Evolutionary conservation across 2,329 filamentous ascomycete genomes (phyloP).

Genomic region (Cephalotrichum gorgonifer): DNA sequence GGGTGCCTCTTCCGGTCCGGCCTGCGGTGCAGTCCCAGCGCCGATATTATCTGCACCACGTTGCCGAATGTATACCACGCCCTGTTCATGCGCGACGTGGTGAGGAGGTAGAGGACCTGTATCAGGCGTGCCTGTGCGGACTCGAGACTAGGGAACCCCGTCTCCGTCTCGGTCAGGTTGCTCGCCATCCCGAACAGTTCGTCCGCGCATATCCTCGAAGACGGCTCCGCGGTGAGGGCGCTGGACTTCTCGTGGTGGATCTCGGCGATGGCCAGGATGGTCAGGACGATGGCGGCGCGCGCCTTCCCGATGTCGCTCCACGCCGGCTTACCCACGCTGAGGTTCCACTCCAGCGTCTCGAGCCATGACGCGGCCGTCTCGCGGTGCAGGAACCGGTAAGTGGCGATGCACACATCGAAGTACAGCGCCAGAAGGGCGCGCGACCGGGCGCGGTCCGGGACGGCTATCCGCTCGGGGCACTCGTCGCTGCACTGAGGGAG

Average conservation of each 20-base stretch:
- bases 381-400: slow-evolving; percentile 46
- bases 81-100: slow-evolving; percentile 48
- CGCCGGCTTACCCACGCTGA: slow-evolving; percentile 22
- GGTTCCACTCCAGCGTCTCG: slow-evolving; percentile 25
- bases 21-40: slow-evolving; percentile 24
- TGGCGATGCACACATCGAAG: slow-evolving; percentile 50
- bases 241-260: slow-evolving; percentile 30
- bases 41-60: slow-evolving; percentile 39
- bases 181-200: slow-evolving; percentile 31
- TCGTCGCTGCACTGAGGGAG: slow-evolving; percentile 18
- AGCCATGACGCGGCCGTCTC: slow-evolving; percentile 40
- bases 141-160: slow-evolving; percentile 41
- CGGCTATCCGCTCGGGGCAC: slow-evolving; percentile 12
- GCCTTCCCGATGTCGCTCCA: slow-evolving; percentile 28
- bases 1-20: slow-evolving; percentile 11
- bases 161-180: slow-evolving; percentile 33
- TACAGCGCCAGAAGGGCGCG: slow-evolving; percentile 35
- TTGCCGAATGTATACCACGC: slow-evolving; percentile 52
- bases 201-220: slow-evolving; percentile 12
- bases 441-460: slow-evolving; percentile 25
- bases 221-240: too few species aligned
- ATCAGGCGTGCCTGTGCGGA: slow-evolving; percentile 47
- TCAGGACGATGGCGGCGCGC: slow-evolving; percentile 35
- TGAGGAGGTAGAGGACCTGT: slow-evolving; percentile 47
- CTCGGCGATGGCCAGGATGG: slow-evolving; percentile 35